Evolutionary conservation across 345 rosid species (phyloP).

Genomic region (Moricandia arvensis): DNA sequence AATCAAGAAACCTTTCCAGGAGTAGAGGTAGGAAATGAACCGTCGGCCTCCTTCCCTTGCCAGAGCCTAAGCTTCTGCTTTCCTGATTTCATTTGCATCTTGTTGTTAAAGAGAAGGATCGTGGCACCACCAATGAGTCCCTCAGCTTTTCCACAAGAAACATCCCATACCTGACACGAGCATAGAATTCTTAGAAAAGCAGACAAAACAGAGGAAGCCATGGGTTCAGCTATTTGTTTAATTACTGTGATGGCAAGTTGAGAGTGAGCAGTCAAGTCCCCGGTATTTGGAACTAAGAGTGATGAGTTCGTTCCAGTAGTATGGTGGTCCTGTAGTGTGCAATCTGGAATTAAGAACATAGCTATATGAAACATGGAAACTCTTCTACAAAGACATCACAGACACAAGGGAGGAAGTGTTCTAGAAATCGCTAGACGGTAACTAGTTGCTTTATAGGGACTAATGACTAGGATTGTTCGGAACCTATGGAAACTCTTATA

Average conservation of each 20-base stretch:
- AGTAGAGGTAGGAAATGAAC: too few relatives aligned
- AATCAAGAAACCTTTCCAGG: too few relatives aligned
- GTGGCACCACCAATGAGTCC: constrained; percentile 86
- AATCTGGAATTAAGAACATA: constrained; percentile 51
- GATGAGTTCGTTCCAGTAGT: constrained; percentile 56
- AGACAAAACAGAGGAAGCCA: neutral
- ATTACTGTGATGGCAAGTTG: constrained; percentile 82
- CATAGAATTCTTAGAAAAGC: neutral
- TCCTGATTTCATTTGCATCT: too few relatives aligned
- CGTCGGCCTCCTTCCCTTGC: too few relatives aligned
- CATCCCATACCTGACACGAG: constrained; percentile 77
- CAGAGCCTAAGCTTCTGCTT: too few relatives aligned
- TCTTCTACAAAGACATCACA: neutral
- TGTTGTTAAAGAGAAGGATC: too few relatives aligned
- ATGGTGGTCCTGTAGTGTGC: constrained; percentile 74
- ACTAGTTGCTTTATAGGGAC: too few relatives aligned
- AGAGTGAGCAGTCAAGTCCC: constrained; percentile 66
- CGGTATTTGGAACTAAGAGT: constrained; percentile 67
- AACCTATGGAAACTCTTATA: too few relatives aligned
- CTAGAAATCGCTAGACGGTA: too few relatives aligned
- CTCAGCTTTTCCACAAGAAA: constrained; percentile 76
- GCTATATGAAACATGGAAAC: constrained; percentile 6
- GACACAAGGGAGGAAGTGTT: neutral
- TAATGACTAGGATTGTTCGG: too few relatives aligned
- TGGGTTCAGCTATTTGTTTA: constrained; percentile 9